phyloP scores from a whole-genome alignment of 192 early-diverging fungal species.

The Tieghemiomyces parasiticus region DNA sequence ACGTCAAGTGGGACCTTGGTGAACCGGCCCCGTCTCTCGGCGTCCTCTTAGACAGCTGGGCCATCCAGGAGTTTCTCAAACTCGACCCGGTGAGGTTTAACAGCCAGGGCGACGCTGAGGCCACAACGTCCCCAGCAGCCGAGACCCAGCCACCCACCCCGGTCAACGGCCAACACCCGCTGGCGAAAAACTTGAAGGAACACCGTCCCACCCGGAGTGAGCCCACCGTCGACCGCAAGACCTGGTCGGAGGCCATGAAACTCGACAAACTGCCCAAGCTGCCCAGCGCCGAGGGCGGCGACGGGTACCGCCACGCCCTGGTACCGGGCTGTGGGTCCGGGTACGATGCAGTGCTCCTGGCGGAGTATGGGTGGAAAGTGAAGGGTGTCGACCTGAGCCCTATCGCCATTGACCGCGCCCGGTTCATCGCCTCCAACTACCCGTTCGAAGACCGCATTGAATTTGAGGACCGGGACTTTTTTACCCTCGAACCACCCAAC shows the following conservation, averaged over 20 bases:
- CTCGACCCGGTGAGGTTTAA: background rate
- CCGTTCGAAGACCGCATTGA: background rate
- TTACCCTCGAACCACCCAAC: background rate
- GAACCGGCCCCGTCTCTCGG: background rate
- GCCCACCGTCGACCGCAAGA: background rate
- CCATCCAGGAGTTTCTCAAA: background rate
- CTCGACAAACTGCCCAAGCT: background rate
- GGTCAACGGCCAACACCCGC: background rate
- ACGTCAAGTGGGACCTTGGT: conserved; percentile 1
- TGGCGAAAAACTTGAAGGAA: background rate
- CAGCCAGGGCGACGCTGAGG: background rate
- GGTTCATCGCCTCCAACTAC: background rate
- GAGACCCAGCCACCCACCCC: background rate
- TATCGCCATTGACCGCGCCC: conserved; percentile 7
- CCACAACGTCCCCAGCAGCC: background rate
- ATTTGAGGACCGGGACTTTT: background rate
- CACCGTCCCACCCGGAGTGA: background rate
- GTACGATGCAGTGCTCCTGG: conserved; percentile 3
- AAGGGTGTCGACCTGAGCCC: conserved; percentile 7
- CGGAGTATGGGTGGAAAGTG: background rate
- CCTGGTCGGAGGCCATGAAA: background rate
- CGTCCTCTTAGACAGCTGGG: background rate
- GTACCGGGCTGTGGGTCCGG: conserved; percentile 6
- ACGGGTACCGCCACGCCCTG: background rate
- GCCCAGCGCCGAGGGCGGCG: background rate